Conservation (phyloP, 768 basidiomycete genomes). For the Cubamyces lactineus region DNA sequence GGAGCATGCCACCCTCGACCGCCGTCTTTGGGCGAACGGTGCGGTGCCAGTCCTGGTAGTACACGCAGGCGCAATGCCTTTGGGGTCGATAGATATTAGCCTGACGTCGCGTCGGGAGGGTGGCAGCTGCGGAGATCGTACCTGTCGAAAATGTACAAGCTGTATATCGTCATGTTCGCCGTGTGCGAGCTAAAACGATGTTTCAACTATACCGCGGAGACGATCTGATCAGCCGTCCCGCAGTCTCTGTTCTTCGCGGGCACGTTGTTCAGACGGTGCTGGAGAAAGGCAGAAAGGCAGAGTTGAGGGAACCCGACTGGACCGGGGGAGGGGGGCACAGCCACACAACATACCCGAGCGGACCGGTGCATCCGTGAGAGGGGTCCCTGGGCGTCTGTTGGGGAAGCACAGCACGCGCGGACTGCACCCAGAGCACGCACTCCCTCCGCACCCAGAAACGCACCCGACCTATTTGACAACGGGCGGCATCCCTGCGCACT, state of each 20-base stretch:
- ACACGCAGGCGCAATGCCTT: slow-evolving; percentile 91
- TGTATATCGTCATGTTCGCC: slow-evolving; percentile 78
- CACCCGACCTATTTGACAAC: background rate
- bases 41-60: slow-evolving; percentile 96
- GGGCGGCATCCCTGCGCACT: too few species aligned
- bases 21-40: slow-evolving; percentile 75
- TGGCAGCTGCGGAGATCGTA: slow-evolving; percentile 34
- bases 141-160: slow-evolving; percentile 94
- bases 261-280: too few species aligned
- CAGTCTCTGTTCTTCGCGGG: too few species aligned
- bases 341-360: slow-evolving; percentile 12
- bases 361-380: too few species aligned
- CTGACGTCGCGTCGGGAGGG: background rate
- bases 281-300: background rate
- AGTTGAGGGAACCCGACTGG: background rate
- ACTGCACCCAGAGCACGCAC: too few species aligned
- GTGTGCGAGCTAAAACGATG: background rate
- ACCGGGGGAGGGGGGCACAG: background rate
- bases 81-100: background rate
- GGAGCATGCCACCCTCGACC: slow-evolving; percentile 70
- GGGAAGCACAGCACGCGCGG: too few species aligned
- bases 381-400: too few species aligned
- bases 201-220: too few species aligned
- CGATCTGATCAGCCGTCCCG: too few species aligned
- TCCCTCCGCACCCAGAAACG: background rate